Percentiles rank a stretch among this genome's conserved stretches.
Conservation (phyloP, 2,329 filamentous ascomycete genomes). For the Pseudopyricularia cyperi region DNA sequence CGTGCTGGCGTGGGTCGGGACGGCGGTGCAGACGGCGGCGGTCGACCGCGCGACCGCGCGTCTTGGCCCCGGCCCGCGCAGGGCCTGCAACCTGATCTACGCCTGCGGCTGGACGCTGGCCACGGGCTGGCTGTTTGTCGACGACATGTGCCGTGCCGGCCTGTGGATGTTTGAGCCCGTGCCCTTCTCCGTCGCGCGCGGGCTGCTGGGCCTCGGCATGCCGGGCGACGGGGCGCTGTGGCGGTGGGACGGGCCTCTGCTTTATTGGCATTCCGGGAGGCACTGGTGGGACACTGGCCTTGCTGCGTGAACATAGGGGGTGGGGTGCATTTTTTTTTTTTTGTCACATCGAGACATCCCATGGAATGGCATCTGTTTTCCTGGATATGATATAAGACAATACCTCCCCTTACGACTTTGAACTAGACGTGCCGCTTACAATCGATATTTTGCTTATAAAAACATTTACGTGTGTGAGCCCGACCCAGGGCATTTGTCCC, state of each 20-base stretch:
- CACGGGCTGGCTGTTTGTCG: conserved; percentile 52
- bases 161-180: conserved; percentile 74
- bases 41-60: conserved; percentile 3
- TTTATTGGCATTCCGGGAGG: conserved; percentile 42
- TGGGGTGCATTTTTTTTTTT: neutral
- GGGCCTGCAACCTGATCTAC: conserved; percentile 47
- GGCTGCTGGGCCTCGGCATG: conserved; percentile 43
- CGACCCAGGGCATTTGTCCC: no score
- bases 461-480: no score
- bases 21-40: conserved; percentile 40
- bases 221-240: conserved; percentile 46
- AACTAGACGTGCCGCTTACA: no score
- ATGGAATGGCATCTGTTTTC: no score
- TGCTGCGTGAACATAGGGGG: neutral
- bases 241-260: conserved; percentile 48
- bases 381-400: no score
- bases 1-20: conserved; percentile 51
- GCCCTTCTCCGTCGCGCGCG: conserved; percentile 58
- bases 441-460: no score
- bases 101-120: conserved; percentile 53
- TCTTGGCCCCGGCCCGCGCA: conserved; percentile 19
- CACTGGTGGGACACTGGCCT: conserved; percentile 45
- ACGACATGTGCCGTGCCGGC: conserved; percentile 64
- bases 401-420: no score
- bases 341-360: no score